Evolutionary conservation across 2,329 filamentous ascomycete species (phyloP), one percentile per base, ranked within the genome.

Genomic region (Geosmithia morbida): DNA sequence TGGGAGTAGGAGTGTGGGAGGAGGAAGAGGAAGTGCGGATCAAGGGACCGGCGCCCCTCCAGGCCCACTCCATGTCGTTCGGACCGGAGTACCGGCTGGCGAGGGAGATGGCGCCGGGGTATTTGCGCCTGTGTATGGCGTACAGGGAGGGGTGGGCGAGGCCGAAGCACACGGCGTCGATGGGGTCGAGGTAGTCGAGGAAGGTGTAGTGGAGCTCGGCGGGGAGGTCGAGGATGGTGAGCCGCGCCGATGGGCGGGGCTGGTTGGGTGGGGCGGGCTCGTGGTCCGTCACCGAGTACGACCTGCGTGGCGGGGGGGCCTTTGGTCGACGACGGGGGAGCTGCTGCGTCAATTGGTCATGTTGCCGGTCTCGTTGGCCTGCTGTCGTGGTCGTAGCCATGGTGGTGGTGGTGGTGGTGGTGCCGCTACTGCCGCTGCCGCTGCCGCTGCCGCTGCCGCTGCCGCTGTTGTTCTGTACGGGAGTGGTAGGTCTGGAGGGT

Each of bases 41-140:
- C 41, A 72, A 63, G 13, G 65, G 65, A 1, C 70, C 69, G 2
- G 75, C 73, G 46, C 74, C 64, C 51, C 76, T 72, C 76, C 77
- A 82, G 43, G 77, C 77, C 69, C 74, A 78, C 57, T 82, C 78
- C 56, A 79, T 68, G 52, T 77, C 71, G 59, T 81, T 81, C 48
- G 78, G 78, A 1, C 78, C 78, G 7, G 67, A 59, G 43, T 79
- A 77, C 14, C 77, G 70, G 44, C 70, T 69, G 17, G 71, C 71
- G 16, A 82, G 68, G 10, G 75, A 65, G n/a, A 81, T 71, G 7
- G 59, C 65, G 47, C 72, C 74, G 37, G 45, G 45, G 58, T 78
- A 70, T 60, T 78, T 66, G 48, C 68, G 69, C 22, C 69, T 67
- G 60, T 79, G 75, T 54, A 81, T 75, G 33, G 66, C 62, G 59